Evolutionary conservation across 2,329 filamentous ascomycete genomes (phyloP).

Genomic region (Cladosporium sp.): DNA sequence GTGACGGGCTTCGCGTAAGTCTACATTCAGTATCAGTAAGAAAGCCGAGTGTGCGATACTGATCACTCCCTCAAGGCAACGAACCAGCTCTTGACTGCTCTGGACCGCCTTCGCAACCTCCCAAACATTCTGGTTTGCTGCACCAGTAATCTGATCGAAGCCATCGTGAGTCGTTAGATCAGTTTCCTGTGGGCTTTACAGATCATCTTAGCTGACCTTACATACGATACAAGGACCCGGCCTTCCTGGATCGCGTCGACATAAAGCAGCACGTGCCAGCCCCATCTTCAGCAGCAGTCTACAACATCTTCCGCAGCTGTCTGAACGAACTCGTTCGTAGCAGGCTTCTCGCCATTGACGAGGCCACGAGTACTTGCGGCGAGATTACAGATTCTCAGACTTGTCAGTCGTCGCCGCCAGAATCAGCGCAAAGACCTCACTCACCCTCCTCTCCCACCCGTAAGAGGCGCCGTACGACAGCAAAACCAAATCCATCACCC

Average conservation of each 20-base stretch:
- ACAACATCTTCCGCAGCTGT: slow-evolving; percentile 46
- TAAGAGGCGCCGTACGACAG: not conserved
- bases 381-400: not conserved
- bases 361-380: not conserved
- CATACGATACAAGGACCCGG: slow-evolving; percentile 34
- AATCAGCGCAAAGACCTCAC: not conserved
- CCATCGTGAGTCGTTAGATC: slow-evolving; percentile 30
- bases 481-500: not conserved
- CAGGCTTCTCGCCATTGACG: slow-evolving; percentile 30
- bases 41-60: not conserved
- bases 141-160: slow-evolving; percentile 45
- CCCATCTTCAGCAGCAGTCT: slow-evolving; percentile 37
- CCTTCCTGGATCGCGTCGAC: slow-evolving; percentile 47
- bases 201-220: slow-evolving; percentile 13
- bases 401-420: not conserved
- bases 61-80: slow-evolving; percentile 34
- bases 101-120: slow-evolving; percentile 40
- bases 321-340: slow-evolving; percentile 41
- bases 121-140: slow-evolving; percentile 46
- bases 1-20: slow-evolving; percentile 41
- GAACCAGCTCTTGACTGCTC: slow-evolving; percentile 45
- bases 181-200: not conserved
- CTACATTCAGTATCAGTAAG: not conserved
- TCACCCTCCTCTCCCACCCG: not conserved
- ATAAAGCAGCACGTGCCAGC: slow-evolving; percentile 42